Evolutionary conservation across 176 grass and related monocot genomes (phyloP), one percentile per base, ranked within the genome.

Genomic region (Thalia dealbata): DNA sequence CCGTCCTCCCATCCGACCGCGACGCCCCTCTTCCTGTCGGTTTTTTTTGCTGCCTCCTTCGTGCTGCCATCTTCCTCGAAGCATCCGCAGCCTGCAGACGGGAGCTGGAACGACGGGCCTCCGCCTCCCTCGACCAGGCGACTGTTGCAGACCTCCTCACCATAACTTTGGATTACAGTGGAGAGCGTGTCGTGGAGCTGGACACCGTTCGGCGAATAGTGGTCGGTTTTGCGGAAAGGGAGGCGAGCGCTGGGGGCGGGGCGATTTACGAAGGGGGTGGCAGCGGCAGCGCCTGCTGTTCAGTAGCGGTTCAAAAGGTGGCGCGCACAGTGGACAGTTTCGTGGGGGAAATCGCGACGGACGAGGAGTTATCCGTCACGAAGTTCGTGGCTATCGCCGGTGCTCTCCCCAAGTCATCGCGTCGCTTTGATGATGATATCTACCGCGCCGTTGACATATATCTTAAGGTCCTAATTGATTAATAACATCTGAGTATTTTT

Each of bases 391-490:
- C 81, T 3, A 75, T 96, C 9, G 77, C 79, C 0, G 79, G 84
- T 14, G 84, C 86, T 2, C 72, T 96, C 19, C 92, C 88, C n/a
- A 96, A 85, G 73, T 81, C 87, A 3, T 86, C 92, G 14, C 76
- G 92, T 0, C 76, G 24, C 6, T 69, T 79, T 54, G 86, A 96
- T 64, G 92, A 96, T 50, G 75, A 77, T 38, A 44, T 86, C 43
- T 84, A 84, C 75, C 78, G 83, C 43, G 87, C 87, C 7, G 83
- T 90, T 19, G 91, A 93, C 72, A 80, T 91, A 64, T 91, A 96
- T 79, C 85, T 91, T 3, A 91, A 96, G 85, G 79, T 82, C 29
- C 26, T 46, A 35, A 38, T 38, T 38, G 32, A 38, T 2, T 4
- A 38, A 38, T 38, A 38, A 4, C 32, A 38, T 38, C 32, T 38